Evolutionary conservation across 2,329 filamentous ascomycete genomes (phyloP).

Genomic region (Phoma sp.): DNA sequence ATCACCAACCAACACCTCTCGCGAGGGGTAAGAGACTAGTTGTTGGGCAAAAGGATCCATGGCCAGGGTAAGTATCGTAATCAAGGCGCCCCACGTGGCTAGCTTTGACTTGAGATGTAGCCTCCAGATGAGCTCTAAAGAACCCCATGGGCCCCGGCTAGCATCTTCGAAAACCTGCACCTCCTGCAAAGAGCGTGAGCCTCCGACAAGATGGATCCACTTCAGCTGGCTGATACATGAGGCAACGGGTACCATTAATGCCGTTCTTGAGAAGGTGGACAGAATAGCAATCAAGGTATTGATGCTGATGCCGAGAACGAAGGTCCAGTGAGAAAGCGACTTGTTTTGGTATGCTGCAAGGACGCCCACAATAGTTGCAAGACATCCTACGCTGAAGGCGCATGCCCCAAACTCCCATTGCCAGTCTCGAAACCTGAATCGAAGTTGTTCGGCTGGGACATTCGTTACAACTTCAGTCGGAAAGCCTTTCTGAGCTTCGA

Average conservation of each 20-base stretch:
- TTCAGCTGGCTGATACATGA: conserved; percentile 41
- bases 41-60: conserved; percentile 7
- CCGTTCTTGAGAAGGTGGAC: conserved; percentile 28
- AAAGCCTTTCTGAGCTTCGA: no score
- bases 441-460: not conserved
- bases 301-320: conserved; percentile 2
- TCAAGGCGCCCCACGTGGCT: not conserved
- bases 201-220: conserved; percentile 29
- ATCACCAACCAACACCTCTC: not conserved
- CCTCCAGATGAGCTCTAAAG: conserved; percentile 6
- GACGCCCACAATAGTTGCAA: conserved; percentile 4
- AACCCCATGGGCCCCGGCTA: conserved; percentile 31
- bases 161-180: conserved; percentile 37
- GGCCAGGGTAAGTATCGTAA: not conserved
- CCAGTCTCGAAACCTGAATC: conserved; percentile 6
- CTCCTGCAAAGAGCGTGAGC: conserved; percentile 22
- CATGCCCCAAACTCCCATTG: conserved; percentile 16
- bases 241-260: conserved; percentile 34
- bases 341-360: conserved; percentile 2
- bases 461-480: not conserved
- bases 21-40: not conserved
- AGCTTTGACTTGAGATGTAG: not conserved
- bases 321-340: conserved; percentile 8
- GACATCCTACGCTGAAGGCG: conserved; percentile 5
- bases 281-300: conserved; percentile 17